phyloP scores from a whole-genome alignment of 352 stramenopile species.

The Phytophthora pisi region DNA sequence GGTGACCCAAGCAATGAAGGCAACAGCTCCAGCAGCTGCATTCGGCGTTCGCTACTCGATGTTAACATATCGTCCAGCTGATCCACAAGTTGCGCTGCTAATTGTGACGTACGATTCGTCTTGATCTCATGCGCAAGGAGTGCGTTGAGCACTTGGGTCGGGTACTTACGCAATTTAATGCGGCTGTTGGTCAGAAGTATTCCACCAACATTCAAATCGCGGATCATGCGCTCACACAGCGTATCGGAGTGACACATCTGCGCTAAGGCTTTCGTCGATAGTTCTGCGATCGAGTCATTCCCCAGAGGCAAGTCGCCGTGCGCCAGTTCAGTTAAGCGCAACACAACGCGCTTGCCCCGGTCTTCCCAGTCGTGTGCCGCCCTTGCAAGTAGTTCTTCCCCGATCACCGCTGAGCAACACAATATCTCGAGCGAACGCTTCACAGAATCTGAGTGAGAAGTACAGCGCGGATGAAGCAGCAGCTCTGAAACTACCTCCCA shows the following conservation, averaged over 20 bases:
- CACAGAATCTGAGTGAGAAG: not conserved
- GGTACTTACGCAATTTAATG: not conserved
- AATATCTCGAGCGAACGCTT: conserved; percentile 10
- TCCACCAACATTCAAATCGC: conserved; percentile 6
- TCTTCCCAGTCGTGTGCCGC: conserved; percentile 9
- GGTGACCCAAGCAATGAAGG: conserved; percentile 1
- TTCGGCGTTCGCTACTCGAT: not conserved
- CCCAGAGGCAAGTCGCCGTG: not conserved
- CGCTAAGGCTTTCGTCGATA: conserved; percentile 4
- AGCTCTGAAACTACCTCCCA: conserved; percentile 11
- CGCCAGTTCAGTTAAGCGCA: conserved; percentile 10
- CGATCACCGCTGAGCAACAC: not conserved
- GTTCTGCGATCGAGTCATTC: not conserved
- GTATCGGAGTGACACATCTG: conserved; percentile 3
- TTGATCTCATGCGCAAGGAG: not conserved
- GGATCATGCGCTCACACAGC: conserved; percentile 4
- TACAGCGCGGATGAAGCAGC: conserved; percentile 1
- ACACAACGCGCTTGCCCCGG: conserved; percentile 8
- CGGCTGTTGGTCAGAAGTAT: not conserved
- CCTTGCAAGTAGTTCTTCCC: not conserved
- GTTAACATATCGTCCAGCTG: not conserved
- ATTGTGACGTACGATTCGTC: not conserved
- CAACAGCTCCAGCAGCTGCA: conserved; percentile 12
- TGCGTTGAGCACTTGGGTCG: conserved; percentile 8
- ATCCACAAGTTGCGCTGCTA: conserved; percentile 2